Evolutionary conservation across 83 land plant genomes (phyloP), one percentile per base, ranked within the genome.

Genomic region (Larix sibirica): DNA sequence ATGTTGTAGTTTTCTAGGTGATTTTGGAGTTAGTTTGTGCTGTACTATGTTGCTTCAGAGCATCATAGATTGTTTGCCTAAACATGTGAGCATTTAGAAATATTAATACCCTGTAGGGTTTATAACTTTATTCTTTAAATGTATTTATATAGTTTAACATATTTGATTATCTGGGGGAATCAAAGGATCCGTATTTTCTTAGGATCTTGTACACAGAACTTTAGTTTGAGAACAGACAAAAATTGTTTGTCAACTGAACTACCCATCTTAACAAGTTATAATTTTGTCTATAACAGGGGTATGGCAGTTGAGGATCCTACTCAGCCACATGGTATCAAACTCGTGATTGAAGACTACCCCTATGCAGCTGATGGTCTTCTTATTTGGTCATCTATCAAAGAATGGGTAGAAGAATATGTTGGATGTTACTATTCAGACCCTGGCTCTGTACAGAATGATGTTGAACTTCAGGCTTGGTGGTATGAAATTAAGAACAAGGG

Each of bases 281-380:
- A 28, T 64, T 40, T 85, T 80, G 28, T 4, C 42, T 79, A 3
- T 54, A 64, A 21, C 89, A 96, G 97, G 76, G 99, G 99, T 3
- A 92, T 95, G 90, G 99, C 98, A 17, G 93, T 88, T 6, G 89
- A 84, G 71, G 98, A 95, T 87, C 85, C 89, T 21, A 87, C 89
- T 62, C 81, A 94, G 62, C 89, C 90, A 21, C 93, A 92, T 85
- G 97, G 95, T 9, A 62, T 96, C 4, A 85, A 77, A 81, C 88
- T 96, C 2, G n/a, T 90, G 44, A 83, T 96, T 10, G 92, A 89
- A 62, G 98, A 96, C 85, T 96, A 94, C 85, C 98, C 98, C 4
- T 96, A 92, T 79, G 98, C 98, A n/a, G 59, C 85, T 10, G 98
- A 96, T 80, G 98, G 97, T 58, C 94, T 96, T 3, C 85, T 90